phyloP scores from a whole-genome alignment of 225 moss, liverwort and hornwort species.

The Climacium dendroides region DNA sequence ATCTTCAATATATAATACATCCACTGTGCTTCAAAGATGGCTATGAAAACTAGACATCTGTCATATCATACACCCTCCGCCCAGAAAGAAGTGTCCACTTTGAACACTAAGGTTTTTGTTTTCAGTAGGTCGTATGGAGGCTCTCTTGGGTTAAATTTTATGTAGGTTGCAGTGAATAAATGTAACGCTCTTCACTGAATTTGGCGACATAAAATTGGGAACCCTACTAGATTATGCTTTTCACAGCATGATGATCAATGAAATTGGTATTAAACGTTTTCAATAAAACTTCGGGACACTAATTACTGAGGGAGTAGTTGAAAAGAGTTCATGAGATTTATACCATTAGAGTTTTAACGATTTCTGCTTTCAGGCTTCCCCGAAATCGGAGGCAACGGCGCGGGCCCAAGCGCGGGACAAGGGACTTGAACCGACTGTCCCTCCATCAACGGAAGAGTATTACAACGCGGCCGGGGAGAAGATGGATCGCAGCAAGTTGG shows the following conservation, averaged over 20 bases:
- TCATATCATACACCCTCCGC: no score
- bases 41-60: background rate
- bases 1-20: background rate
- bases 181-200: background rate
- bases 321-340: background rate
- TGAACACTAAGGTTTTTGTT: background rate
- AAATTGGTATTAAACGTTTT: background rate
- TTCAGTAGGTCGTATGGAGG: background rate
- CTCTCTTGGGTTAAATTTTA: no score
- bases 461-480: conserved; percentile 12
- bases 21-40: background rate
- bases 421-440: background rate
- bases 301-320: background rate
- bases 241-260: background rate
- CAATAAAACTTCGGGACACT: background rate
- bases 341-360: background rate
- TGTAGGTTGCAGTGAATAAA: background rate
- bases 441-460: background rate
- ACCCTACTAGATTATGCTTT: background rate
- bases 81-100: background rate
- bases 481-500: conserved; percentile 34
- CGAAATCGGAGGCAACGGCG: background rate
- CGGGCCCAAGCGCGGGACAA: background rate
- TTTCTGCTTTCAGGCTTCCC: background rate
- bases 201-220: background rate